Evolutionary conservation across 345 rosid species (phyloP).

Genomic region (Lepidium didymum): DNA sequence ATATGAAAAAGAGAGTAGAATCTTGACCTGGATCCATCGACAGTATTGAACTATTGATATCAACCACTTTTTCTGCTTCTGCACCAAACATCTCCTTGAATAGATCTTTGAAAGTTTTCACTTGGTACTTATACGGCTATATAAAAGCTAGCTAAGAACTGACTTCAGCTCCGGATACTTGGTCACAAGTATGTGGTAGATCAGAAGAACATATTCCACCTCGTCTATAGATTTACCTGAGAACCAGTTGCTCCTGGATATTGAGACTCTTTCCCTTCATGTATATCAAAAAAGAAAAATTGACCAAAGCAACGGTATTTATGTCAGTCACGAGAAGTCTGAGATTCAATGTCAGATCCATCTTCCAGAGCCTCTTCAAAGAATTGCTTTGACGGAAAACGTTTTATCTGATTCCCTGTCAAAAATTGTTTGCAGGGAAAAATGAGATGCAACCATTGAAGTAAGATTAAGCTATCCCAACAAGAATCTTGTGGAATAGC

Average conservation of each 20-base stretch:
- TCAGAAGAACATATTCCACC: constrained; percentile 68
- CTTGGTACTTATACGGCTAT: constrained; percentile 91
- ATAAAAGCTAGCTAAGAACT: constrained; percentile 80
- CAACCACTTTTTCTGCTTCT: constrained; percentile 63
- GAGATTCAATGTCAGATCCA: constrained; percentile 56
- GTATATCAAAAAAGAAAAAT: constrained; percentile 80
- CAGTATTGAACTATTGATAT: constrained; percentile 52
- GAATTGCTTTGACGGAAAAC: constrained; percentile 85
- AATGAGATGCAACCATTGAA: background rate
- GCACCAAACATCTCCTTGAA: constrained; percentile 68
- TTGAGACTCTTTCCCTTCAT: constrained; percentile 79
- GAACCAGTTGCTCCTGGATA: constrained; percentile 87
- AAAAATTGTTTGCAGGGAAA: background rate
- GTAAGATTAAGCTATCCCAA: background rate
- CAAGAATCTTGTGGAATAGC: background rate
- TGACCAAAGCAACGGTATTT: constrained; percentile 74
- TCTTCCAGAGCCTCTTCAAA: constrained; percentile 72
- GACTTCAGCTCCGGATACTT: constrained; percentile 72
- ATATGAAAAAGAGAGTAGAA: background rate
- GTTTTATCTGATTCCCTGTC: constrained; percentile 53
- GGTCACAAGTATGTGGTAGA: constrained; percentile 74
- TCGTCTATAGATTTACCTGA: constrained; percentile 61
- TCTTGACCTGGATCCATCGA: constrained; percentile 91
- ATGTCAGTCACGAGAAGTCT: constrained; percentile 82
- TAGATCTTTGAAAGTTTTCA: constrained; percentile 73